These are phyloP conservation scores for Salix suchowensis DNA, from an alignment of 345 rosid species.

Conservation along the genomic window DNA sequence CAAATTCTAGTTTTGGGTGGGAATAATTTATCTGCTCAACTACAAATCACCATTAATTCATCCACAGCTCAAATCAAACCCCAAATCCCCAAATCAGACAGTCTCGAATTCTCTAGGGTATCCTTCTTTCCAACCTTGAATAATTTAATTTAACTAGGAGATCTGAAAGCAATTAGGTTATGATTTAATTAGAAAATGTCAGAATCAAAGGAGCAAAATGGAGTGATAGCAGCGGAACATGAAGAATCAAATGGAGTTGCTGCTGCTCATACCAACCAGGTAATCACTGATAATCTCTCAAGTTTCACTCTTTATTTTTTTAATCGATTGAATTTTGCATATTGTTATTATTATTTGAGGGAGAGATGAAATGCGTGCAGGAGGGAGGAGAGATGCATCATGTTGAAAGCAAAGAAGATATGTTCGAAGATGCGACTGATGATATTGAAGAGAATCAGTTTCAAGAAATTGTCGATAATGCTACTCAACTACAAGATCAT, in stretches of 20 bases:
- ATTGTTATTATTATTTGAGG: background rate
- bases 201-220: conserved; percentile 25
- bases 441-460: conserved; percentile 48
- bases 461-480: conserved; percentile 12
- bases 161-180: conserved; percentile 26
- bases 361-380: conserved; percentile 12
- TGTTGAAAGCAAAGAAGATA: conserved; percentile 71
- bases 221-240: conserved; percentile 4
- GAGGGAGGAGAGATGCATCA: conserved; percentile 19
- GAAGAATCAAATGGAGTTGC: conserved; percentile 7
- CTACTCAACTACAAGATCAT: background rate
- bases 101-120: conserved; percentile 13
- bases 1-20: background rate
- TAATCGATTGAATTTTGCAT: background rate
- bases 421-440: conserved; percentile 85
- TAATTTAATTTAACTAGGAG: conserved; percentile 6
- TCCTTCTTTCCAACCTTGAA: background rate
- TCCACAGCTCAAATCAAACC: background rate
- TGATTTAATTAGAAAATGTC: conserved; percentile 37
- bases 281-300: background rate
- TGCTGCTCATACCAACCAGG: conserved; percentile 21
- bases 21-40: conserved; percentile 68
- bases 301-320: background rate
- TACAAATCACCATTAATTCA: conserved; percentile 16
- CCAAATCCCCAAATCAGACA: conserved; percentile 1